Percentiles rank a stretch among this genome's conserved stretches.
phyloP scores from a whole-genome alignment of 108 stramenopile species.

The Cyclostephanos invisitatus region DNA sequence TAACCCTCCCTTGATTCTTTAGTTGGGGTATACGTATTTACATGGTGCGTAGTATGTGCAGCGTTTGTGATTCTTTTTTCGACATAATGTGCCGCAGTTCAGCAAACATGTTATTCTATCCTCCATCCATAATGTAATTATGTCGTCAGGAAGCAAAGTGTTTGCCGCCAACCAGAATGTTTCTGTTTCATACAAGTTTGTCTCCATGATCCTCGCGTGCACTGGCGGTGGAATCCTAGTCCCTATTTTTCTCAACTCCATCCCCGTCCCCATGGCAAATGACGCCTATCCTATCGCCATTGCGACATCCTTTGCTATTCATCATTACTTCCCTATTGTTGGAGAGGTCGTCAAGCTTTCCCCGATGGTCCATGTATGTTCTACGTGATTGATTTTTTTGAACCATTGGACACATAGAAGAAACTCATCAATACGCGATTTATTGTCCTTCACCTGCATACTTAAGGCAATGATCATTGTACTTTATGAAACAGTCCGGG shows the following conservation, averaged over 20 bases:
- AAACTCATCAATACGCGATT: conserved; percentile 1
- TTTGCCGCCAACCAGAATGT: conserved; percentile 50
- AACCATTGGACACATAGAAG: background rate
- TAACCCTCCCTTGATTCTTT: conserved; percentile 55
- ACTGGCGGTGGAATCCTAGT: conserved; percentile 91
- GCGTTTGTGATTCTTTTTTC: background rate
- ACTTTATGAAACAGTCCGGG: conserved; percentile 73
- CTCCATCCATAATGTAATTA: background rate
- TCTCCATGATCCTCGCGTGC: conserved; percentile 73
- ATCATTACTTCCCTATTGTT: conserved; percentile 76
- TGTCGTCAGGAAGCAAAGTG: conserved; percentile 65
- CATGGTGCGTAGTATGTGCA: conserved; percentile 48
- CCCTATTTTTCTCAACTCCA: conserved; percentile 78
- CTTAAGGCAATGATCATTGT: conserved; percentile 53
- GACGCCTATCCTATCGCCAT: conserved; percentile 88
- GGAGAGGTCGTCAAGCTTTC: conserved; percentile 68
- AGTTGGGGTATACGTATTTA: conserved; percentile 80
- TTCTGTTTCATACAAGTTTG: conserved; percentile 70
- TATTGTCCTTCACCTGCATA: background rate
- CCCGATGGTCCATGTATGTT: conserved; percentile 54
- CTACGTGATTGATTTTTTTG: background rate
- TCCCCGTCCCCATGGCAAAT: conserved; percentile 75
- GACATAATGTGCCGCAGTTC: background rate
- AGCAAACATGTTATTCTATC: conserved; percentile 1
- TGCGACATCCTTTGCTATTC: conserved; percentile 65